Percentiles rank a stretch among this genome's conserved stretches.
phyloP scores from a whole-genome alignment of 2,329 filamentous ascomycete genomes.

The Colletotrichum sidae region DNA sequence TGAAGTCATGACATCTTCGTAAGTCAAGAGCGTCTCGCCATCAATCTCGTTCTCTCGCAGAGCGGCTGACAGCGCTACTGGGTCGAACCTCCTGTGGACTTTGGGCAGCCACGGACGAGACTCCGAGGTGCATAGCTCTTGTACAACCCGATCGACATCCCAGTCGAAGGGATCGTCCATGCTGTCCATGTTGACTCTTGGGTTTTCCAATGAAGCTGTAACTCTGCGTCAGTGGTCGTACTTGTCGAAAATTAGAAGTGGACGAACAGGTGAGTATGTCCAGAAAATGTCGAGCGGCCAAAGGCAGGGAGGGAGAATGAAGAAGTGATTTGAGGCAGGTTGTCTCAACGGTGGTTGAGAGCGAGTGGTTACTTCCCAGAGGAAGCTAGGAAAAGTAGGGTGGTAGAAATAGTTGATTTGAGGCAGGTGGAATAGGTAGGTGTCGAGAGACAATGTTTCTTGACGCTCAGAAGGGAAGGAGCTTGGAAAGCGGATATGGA shows the following conservation, averaged over 20 bases:
- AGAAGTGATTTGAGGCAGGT: too few relatives aligned
- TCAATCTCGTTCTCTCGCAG: conserved; percentile 74
- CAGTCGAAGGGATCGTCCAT: conserved; percentile 78
- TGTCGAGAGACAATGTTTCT: too few relatives aligned
- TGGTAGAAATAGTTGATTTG: too few relatives aligned
- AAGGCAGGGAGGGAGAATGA: too few relatives aligned
- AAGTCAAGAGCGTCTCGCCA: conserved; percentile 72
- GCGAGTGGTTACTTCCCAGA: too few relatives aligned
- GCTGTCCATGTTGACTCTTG: conserved; percentile 42
- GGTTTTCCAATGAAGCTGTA: conserved; percentile 8
- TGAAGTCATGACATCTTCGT: conserved; percentile 58
- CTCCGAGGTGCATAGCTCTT: conserved; percentile 69
- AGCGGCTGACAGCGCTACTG: conserved; percentile 60
- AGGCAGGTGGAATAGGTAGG: too few relatives aligned
- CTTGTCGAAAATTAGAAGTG: not conserved
- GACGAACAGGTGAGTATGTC: too few relatives aligned
- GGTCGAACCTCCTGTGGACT: conserved; percentile 60
- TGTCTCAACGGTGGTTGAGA: too few relatives aligned
- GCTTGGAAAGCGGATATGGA: too few relatives aligned
- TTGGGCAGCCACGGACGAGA: conserved; percentile 58
- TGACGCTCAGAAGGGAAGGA: too few relatives aligned
- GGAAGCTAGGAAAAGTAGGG: too few relatives aligned
- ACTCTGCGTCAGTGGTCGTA: not conserved
- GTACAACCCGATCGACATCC: conserved; percentile 75
- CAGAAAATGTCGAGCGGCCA: too few relatives aligned